Evolutionary conservation across 192 early-diverging fungal species (phyloP).

Genomic region (Coemansia umbellata): DNA sequence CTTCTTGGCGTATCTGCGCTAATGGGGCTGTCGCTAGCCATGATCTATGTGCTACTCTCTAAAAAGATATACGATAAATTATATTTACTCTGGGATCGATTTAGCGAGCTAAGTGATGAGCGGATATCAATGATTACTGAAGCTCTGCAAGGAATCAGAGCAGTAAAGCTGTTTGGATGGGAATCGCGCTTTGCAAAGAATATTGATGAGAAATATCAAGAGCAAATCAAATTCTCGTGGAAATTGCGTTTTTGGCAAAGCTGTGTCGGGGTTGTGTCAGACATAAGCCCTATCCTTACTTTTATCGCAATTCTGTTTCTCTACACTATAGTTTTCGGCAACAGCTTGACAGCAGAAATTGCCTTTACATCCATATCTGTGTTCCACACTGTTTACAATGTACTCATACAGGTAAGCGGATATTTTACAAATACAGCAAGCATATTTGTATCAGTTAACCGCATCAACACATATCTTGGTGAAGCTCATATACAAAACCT

Average conservation of each 20-base stretch:
- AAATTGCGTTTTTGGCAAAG: constrained; percentile 52
- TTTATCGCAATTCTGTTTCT: constrained; percentile 56
- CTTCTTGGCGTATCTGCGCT: constrained; percentile 77
- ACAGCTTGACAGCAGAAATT: constrained; percentile 59
- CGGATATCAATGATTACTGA: constrained; percentile 78
- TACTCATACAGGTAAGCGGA: constrained; percentile 57
- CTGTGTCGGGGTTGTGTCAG: constrained; percentile 47
- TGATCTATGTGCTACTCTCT: constrained; percentile 57
- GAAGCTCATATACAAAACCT: constrained; percentile 63
- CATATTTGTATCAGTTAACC: constrained; percentile 58
- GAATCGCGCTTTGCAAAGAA: constrained; percentile 66
- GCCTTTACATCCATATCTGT: constrained; percentile 71
- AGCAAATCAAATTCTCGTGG: constrained; percentile 57
- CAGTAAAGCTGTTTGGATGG: constrained; percentile 91
- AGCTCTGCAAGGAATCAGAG: constrained; percentile 81
- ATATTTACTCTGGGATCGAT: constrained; percentile 51
- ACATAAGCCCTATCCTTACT: constrained; percentile 58
- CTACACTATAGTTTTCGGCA: constrained; percentile 57
- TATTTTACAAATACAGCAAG: constrained; percentile 56
- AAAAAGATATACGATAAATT: constrained; percentile 51
- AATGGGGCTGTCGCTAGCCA: constrained; percentile 63
- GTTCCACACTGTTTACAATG: constrained; percentile 60
- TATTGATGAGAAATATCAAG: constrained; percentile 60
- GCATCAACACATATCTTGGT: constrained; percentile 70
- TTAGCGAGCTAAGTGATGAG: constrained; percentile 63